Evolutionary conservation across 164 flowering plant genomes (phyloP).

Genomic region (Echeveria elegans): DNA sequence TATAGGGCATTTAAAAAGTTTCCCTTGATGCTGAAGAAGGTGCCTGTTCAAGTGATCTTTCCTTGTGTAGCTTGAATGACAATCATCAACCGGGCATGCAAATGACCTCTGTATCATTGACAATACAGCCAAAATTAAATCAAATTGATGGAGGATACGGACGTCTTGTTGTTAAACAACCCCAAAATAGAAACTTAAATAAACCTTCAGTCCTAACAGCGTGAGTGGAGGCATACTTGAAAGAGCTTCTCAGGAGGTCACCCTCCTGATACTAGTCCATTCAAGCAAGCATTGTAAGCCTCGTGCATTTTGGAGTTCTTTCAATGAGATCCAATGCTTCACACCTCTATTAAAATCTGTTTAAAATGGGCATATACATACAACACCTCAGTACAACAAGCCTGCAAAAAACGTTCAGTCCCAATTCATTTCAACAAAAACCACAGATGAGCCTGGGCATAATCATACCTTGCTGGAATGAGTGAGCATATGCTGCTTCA

Average conservation of each 20-base stretch:
- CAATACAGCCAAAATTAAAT: too few species aligned
- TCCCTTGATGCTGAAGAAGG: constrained; percentile 61
- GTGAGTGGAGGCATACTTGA: constrained; percentile 81
- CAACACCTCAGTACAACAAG: constrained; percentile 4
- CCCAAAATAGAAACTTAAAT: not conserved
- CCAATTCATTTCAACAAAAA: too few species aligned
- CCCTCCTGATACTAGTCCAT: constrained; percentile 97
- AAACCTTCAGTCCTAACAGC: constrained; percentile 42
- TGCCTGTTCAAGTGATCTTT: constrained; percentile 85
- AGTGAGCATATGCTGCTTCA: too few species aligned
- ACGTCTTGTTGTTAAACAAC: too few species aligned
- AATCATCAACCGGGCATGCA: constrained; percentile 58
- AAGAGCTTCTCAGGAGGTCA: constrained; percentile 99
- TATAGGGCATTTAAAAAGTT: too few species aligned
- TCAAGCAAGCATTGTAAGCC: constrained; percentile 44
- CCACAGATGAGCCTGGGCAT: too few species aligned
- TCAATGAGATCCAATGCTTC: constrained; percentile 95
- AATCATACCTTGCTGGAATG: constrained; percentile 63
- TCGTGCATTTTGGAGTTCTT: too few species aligned
- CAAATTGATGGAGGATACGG: too few species aligned
- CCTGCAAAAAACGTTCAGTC: not conserved
- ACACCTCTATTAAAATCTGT: constrained; percentile 16
- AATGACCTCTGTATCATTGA: constrained; percentile 55
- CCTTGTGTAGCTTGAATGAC: constrained; percentile 62
- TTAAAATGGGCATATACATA: constrained; percentile 1